Base-by-base conservation (phyloP, 192 early-diverging fungal species). In the Martensiomyces pterosporus region DNA sequence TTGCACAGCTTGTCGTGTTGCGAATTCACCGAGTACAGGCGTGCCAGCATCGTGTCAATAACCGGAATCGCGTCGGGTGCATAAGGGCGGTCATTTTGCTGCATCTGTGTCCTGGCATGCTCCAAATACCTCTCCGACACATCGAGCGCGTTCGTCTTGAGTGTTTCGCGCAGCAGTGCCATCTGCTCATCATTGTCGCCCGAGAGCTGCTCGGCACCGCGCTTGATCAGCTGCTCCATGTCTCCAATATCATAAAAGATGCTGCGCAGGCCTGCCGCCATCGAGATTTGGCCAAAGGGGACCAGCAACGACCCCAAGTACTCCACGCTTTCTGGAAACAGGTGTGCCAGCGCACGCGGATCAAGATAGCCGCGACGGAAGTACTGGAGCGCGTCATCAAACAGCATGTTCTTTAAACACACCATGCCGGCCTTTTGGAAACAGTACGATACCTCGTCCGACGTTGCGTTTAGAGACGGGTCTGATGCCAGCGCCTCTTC, bases 61-160 rank as follows among this genome's bases (percentile, higher is more conserved):
- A 55, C 52, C 0, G 58, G 66, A 9, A 60, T 22, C 12, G 66
- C 38, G 21, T 68, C 66, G 0, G 64, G 48, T 8, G 57, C 47
- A 47, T 52, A 67, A 18, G 41, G 24, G 14, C 37, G 44, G 16
- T 27, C 37, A 19, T 13, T 2, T 9, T 19, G 39, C 18, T 40
- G 52, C 57, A 58, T 55, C 13, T 44, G 55, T 1, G 21, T 3
- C 9, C 56, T 45, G 24, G 54, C 49, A 16, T 47, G 44, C 37
- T 67, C 64, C 10, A 75, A 34, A 36, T 67, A 67, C 15, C 60
- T 64, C 38, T 75, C 58, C 13, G 62, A 59, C 48, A 75, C 23
- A 17, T 75, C 71, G 24, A 52, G 17, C 3, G 40, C 47, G 12
- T 63, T 67, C 4, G 51, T 36, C 14, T 12, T n/a, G n/a, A 73